Base-by-base conservation (phyloP, 176 grass and related monocot genomes). In the Leersia perrieri region DNA sequence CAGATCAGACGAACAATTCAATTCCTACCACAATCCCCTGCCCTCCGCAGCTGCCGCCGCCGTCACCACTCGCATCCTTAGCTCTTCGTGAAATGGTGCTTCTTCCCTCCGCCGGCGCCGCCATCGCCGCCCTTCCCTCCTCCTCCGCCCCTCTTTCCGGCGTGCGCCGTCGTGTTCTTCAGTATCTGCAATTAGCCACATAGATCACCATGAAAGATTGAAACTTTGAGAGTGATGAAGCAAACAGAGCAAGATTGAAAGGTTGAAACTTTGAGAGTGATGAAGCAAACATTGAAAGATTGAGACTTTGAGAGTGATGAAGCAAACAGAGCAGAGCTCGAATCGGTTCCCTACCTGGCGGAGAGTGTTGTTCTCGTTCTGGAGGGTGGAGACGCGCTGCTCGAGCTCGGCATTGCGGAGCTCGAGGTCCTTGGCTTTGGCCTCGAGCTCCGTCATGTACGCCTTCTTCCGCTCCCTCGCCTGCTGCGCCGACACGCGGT, bases 401-500 rank as follows among this genome's bases (percentile, higher is more conserved):
- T 97, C 94, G 23, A 97, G 82, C 89, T 94, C 89, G 61, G 92
- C 91, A 88, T 97, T 97, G 75, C 81, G 89, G 51, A 74, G 75
- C 83, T 94, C 89, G 76, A 97, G 84, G 74, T 92, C 94, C 83
- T 90, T 94, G 60, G 89, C 82, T 86, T 88, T 97, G 1, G 66
- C 72, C 85, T 97, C 94, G 23, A 97, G 75, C 58, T 97, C 94
- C 63, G 69, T 94, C 38, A 97, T 58, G 80, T 97, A 97, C 0
- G 94, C 92, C 89, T 97, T 97, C 94, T 97, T 97, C 62, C 92
- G 89, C 94, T 97, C 94, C 34, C 94, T 80, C 1, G 94, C 94
- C 84, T 97, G 94, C 87, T 97, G 94, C 74, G 94, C 94, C 57
- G 92, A 94, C 47, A 97, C 94, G 82, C 94, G 86, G 84, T 97